These are phyloP conservation scores for Fusarium graminum DNA, from an alignment of 2,329 filamentous ascomycete genomes.

Conservation along the genomic window DNA sequence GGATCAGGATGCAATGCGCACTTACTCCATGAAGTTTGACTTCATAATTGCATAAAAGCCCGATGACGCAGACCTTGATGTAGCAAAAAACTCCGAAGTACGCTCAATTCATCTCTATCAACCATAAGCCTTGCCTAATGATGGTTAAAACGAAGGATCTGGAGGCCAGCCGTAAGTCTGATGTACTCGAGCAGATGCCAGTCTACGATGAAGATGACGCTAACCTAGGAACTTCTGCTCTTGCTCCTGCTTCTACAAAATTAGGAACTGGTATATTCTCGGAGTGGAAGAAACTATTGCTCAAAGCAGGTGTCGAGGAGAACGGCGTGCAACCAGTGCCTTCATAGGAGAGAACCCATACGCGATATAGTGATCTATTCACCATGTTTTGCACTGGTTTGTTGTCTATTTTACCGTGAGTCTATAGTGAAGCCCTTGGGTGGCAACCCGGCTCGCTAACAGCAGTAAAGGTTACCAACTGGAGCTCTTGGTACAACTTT, in stretches of 20 bases:
- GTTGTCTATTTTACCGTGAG: constrained; percentile 69
- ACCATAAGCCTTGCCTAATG: background rate
- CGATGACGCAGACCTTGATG: background rate
- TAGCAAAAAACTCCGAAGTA: background rate
- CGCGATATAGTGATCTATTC: constrained; percentile 67
- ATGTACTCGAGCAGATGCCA: background rate
- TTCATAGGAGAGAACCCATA: constrained; percentile 65
- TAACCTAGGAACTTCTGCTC: constrained; percentile 50
- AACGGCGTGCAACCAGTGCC: constrained; percentile 70
- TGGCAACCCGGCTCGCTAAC: constrained; percentile 13
- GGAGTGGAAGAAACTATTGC: constrained; percentile 58
- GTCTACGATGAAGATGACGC: background rate
- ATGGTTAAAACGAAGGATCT: constrained; percentile 18
- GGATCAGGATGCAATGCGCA: background rate
- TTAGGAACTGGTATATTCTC: constrained; percentile 48
- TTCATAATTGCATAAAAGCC: background rate
- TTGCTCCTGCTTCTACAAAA: constrained; percentile 52
- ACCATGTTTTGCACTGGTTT: constrained; percentile 72
- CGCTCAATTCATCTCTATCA: background rate
- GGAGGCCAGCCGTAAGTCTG: constrained; percentile 21
- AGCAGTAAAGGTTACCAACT: constrained; percentile 62
- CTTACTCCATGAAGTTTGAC: background rate
- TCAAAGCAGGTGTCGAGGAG: constrained; percentile 63
- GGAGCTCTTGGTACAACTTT: constrained; percentile 68
- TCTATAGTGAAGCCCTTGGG: constrained; percentile 15